phyloP scores from a whole-genome alignment of 805 yeast species.

The Wickerhamiella spandovensis region DNA sequence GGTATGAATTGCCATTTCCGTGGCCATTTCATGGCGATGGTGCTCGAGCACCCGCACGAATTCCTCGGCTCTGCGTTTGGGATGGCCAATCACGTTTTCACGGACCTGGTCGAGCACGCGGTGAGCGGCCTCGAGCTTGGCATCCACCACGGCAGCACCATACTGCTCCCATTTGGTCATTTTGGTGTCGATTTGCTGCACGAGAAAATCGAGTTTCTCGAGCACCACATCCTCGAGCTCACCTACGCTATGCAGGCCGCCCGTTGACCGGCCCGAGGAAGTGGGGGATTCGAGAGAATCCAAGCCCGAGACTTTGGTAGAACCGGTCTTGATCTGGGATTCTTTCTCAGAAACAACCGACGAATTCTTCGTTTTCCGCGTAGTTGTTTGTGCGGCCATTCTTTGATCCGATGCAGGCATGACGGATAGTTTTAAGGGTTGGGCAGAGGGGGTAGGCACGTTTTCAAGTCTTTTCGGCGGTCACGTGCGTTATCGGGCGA shows the following conservation, averaged over 20 bases:
- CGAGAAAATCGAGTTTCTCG: conserved; percentile 4
- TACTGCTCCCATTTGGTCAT: conserved; percentile 24
- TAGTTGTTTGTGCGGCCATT: neutral
- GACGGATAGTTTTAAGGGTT: neutral
- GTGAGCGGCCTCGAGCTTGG: conserved; percentile 18
- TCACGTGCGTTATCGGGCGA: neutral
- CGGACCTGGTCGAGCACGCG: conserved; percentile 20
- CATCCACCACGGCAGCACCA: conserved; percentile 23
- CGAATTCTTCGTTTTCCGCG: neutral
- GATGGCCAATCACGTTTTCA: conserved; percentile 22
- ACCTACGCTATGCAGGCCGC: neutral
- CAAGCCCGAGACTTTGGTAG: neutral
- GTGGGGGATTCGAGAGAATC: neutral
- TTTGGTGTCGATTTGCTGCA: conserved; percentile 11
- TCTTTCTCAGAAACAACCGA: neutral
- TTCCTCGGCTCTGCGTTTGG: conserved; percentile 24
- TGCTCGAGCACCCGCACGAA: conserved; percentile 21
- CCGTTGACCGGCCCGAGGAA: neutral
- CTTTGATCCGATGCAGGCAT: neutral
- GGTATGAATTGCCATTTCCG: conserved; percentile 6
- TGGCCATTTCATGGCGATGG: conserved; percentile 15
- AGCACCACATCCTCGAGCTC: conserved; percentile 6
- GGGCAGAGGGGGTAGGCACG: neutral
- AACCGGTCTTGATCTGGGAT: neutral
- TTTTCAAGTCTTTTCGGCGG: neutral